Percentiles rank a stretch among this genome's conserved stretches.
phyloP scores from a whole-genome alignment of 139 green algal species.

The Picochlorum sp. region DNA sequence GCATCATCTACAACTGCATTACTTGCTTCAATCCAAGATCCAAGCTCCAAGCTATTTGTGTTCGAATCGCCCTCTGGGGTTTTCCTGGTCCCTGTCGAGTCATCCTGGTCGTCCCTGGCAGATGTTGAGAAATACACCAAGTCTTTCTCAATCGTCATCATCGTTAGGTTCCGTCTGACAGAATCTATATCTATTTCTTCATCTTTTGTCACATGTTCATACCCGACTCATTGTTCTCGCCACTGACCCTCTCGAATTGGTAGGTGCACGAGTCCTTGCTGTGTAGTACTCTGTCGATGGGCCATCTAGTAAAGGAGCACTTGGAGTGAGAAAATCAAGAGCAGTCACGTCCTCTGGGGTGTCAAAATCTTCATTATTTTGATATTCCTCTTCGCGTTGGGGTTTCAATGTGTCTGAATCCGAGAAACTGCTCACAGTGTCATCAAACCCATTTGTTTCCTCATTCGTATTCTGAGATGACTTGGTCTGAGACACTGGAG shows the following conservation, averaged over 20 bases:
- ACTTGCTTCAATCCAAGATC: neutral
- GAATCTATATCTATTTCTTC: no score
- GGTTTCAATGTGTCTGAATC: neutral
- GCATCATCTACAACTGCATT: conserved; percentile 3
- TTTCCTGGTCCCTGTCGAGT: neutral
- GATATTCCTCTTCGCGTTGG: neutral
- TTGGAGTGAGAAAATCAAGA: neutral
- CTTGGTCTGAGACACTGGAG: neutral
- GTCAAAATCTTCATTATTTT: neutral
- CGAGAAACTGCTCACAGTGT: neutral
- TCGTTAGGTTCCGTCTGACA: no score
- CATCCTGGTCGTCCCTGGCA: neutral
- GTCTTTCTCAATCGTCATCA: no score
- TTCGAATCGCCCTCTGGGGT: neutral
- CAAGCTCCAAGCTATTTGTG: neutral
- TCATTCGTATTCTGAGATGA: neutral
- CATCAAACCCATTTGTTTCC: neutral
- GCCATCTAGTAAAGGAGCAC: neutral
- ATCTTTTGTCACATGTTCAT: no score
- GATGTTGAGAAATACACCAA: no score
- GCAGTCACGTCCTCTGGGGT: neutral
- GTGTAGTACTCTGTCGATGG: neutral
- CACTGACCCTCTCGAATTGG: no score
- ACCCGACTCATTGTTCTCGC: no score
- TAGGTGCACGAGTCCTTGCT: no score